Conservation (phyloP, 306 rosid genomes). For the barrel medic (Medicago truncatula) region DNA sequence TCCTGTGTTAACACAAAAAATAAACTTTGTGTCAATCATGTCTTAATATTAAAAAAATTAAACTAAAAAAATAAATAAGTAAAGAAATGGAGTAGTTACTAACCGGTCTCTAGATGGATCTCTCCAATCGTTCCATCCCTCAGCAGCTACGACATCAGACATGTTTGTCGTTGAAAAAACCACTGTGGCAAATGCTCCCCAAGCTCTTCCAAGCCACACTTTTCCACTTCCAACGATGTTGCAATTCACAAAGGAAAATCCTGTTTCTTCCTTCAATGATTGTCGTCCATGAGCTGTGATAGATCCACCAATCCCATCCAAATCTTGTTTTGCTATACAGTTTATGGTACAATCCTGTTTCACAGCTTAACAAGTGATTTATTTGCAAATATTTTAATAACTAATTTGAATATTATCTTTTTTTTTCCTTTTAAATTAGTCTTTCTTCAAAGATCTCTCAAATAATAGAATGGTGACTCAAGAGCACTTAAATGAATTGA, state of each 20-base stretch:
- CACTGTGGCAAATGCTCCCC: constrained; percentile 72
- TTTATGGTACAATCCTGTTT: constrained; percentile 64
- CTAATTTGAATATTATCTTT: too few species aligned
- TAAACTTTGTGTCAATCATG: not conserved
- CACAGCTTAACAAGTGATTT: not conserved
- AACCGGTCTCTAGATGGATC: constrained; percentile 75
- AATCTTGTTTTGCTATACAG: constrained; percentile 58
- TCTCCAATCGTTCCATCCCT: constrained; percentile 84
- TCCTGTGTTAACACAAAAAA: constrained; percentile 48
- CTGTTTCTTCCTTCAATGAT: constrained; percentile 54
- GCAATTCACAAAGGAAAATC: constrained; percentile 85
- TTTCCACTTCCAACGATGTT: constrained; percentile 70
- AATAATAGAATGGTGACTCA: too few species aligned
- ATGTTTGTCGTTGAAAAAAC: constrained; percentile 67
- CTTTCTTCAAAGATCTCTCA: too few species aligned
- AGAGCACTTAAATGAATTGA: too few species aligned
- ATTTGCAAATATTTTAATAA: not conserved
- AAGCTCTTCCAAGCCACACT: constrained; percentile 91
- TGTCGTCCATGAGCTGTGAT: constrained; percentile 79
- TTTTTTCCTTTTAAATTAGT: too few species aligned
- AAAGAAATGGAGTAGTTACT: not conserved
- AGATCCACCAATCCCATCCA: constrained; percentile 60
- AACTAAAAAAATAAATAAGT: not conserved
- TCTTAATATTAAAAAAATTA: not conserved
- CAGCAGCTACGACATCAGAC: constrained; percentile 64